Conservation (phyloP, 345 rosid species). For the Ceriops decandra region DNA sequence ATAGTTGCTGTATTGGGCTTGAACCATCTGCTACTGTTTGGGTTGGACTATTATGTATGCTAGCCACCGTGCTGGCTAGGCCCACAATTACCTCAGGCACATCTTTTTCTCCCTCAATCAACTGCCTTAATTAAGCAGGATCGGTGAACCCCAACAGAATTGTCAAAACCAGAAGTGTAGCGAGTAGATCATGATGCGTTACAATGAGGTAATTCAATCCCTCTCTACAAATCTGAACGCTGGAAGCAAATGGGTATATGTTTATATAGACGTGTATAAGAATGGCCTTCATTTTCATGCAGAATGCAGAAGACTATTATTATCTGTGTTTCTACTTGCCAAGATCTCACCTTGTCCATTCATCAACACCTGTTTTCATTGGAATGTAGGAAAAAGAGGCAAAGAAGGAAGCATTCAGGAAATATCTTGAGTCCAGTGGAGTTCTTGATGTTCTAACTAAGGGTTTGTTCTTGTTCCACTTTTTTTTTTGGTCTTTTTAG, state of each 20-base stretch:
- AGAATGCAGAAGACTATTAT: not conserved
- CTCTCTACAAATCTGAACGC: not conserved
- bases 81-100: not conserved
- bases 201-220: constrained; percentile 16
- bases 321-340: not conserved
- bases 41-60: too few species aligned
- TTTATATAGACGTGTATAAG: not conserved
- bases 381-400: constrained; percentile 75
- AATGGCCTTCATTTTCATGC: not conserved
- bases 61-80: not conserved
- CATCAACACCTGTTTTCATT: not conserved
- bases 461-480: constrained; percentile 32
- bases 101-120: not conserved
- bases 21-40: too few species aligned
- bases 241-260: not conserved
- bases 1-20: not conserved
- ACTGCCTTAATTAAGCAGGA: not conserved
- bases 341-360: constrained; percentile 10
- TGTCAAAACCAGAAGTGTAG: constrained; percentile 4
- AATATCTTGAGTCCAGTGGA: constrained; percentile 78
- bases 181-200: constrained; percentile 23
- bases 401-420: constrained; percentile 87
- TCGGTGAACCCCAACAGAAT: not conserved
- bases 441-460: constrained; percentile 81
- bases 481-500: not conserved